Base-by-base conservation (phyloP, 306 rosid genomes). In the Arachis stenosperma region DNA sequence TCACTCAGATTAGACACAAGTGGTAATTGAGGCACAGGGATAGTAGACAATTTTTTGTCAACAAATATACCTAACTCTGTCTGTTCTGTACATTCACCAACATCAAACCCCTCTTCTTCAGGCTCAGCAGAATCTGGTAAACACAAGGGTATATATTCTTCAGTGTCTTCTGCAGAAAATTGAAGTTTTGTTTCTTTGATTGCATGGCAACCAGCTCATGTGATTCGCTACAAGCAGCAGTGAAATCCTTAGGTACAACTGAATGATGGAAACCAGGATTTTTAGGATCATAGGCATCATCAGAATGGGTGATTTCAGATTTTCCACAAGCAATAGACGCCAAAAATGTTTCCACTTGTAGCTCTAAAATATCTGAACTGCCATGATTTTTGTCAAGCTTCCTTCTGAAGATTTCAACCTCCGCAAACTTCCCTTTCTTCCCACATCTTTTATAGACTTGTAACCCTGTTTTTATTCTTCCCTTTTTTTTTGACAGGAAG, bases 91-190 rank as follows among this genome's bases (percentile, higher is more conserved):
- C 47, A 42, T 41, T 58, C 75, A 1, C 7, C 9, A 43, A 22
- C 42, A 74, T 53, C 59, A 65, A 57, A 42, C 14, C 17, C 66
- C 11, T 70, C 79, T 43, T 65, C 61, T 43, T 83, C 27, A 22
- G 27, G 27, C 27, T 22, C 83, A 61, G 75, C 81, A 61, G 75
- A 78, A 65, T 76, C 81, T 0, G 85, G 68, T 8, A 75, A 65
- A 68, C 59, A 48, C 73, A 85, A 77, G 1, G 86, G 86, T 68
- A 85, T 82, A 70, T 47, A 85, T 61, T 76, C 84, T 54, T 69
- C 81, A 55, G 65, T 68, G 8, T 74, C 68, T 33, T 42, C 15
- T 2, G 63, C 15, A 61, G 70, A 39, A 39, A 37, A 41, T 59
- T 15, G n/a, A 56, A 59, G 30, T 42, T 61, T 66, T 62, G 71